Evolutionary conservation across 371 early-diverging fungal species (phyloP), one percentile per base, ranked within the genome.

Genomic region (Chytridium lagenaria): DNA sequence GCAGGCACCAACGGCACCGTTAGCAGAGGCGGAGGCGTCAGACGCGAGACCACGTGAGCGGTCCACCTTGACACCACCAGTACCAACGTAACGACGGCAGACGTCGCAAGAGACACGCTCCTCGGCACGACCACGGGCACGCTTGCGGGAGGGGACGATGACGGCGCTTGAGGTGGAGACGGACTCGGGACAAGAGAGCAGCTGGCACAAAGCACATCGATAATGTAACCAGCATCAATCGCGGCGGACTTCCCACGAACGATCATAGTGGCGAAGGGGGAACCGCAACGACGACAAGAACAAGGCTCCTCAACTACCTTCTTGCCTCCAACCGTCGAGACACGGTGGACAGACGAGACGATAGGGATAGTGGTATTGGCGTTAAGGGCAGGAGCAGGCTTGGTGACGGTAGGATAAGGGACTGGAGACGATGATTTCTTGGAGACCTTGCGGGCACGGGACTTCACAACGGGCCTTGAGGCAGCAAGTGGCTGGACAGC

Each of bases 121-220:
- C 28, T 61, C 67, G 12, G 71, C 72, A 30, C 65, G 59, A 16
- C 72, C 72, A 51, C 75, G 76, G 30, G 77, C 77, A 33, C 77
- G 77, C 67, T 77, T 77, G 57, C 77, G 68, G 19, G 77, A 77
- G 38, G 73, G 73, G 10, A 72, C 64, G 23, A 76, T 34, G 28
- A 55, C 67, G 39, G 39, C 37, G 15, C n/a, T 36, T 15, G 51
- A 7, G n/a, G 55, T 10, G 44, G 39, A n/a, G 67, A 19, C 23
- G 23, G 10, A 67, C 12, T 19, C 2, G n/a, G 16, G 15, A 10
- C 33, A 30, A 34, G 10, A 23, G 50, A 30, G 59, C 73, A 77
- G 3, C 50, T n/a, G 49, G 34, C 52, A 40, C 76, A 77, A 19
- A 39, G 37, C 0, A 72, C 59, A 30, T 72, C 73, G 44, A 72